Conservation (phyloP, 2,329 filamentous ascomycete species). For the Fusarium transvaalense region DNA sequence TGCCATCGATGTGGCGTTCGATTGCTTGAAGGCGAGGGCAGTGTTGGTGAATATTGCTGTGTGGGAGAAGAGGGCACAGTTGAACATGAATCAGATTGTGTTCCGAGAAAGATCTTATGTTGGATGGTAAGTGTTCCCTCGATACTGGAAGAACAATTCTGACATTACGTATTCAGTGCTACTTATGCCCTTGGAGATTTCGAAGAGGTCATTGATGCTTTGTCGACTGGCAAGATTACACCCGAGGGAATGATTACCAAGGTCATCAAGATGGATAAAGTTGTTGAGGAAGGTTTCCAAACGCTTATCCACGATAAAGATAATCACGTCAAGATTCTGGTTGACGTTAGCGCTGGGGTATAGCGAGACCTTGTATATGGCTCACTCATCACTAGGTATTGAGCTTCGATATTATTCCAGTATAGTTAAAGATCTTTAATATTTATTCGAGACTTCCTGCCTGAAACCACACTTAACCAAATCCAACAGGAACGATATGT, state of each 20-base stretch:
- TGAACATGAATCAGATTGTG: slow-evolving; percentile 33
- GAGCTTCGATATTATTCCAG: too few species aligned
- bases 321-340: slow-evolving; percentile 28
- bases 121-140: slow-evolving; percentile 7
- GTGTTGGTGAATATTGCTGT: slow-evolving; percentile 23
- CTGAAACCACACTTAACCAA: too few species aligned
- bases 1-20: slow-evolving; percentile 15
- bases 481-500: too few species aligned
- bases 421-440: too few species aligned
- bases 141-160: too few species aligned
- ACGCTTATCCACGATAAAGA: slow-evolving; percentile 22
- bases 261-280: slow-evolving; percentile 27
- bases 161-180: not conserved
- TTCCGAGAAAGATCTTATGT: slow-evolving; percentile 24
- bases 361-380: not conserved
- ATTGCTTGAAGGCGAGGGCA: slow-evolving; percentile 17
- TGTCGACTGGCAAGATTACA: slow-evolving; percentile 4
- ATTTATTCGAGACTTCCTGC: too few species aligned
- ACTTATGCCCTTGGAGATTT: slow-evolving; percentile 18
- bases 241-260: slow-evolving; percentile 28
- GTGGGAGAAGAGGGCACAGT: slow-evolving; percentile 22
- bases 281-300: slow-evolving; percentile 22
- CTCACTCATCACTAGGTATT: too few species aligned
- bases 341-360: slow-evolving; percentile 15
- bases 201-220: slow-evolving; percentile 24